These are phyloP conservation scores for Penicillium brasilianum DNA, from an alignment of 2,329 filamentous ascomycete species.

Conservation along the genomic window DNA sequence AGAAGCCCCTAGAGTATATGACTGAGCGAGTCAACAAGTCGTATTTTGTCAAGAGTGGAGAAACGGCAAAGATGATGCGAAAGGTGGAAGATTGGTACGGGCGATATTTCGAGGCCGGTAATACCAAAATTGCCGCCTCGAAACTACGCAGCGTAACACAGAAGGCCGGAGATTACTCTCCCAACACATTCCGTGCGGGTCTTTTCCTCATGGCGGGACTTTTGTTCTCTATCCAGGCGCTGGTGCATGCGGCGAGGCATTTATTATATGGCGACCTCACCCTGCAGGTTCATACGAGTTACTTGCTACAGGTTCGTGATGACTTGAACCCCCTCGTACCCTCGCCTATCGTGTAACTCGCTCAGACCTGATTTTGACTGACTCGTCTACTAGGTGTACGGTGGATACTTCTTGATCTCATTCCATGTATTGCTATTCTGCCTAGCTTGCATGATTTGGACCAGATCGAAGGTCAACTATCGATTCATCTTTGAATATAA, in stretches of 20 bases:
- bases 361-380: slow-evolving; percentile 22
- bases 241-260: slow-evolving; percentile 62
- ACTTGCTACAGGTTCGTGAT: slow-evolving; percentile 67
- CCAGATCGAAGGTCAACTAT: slow-evolving; percentile 87
- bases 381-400: slow-evolving; percentile 71
- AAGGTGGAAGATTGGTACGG: slow-evolving; percentile 90
- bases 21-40: slow-evolving; percentile 88
- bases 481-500: slow-evolving; percentile 97
- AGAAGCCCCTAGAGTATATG: slow-evolving; percentile 72
- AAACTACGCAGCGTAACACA: slow-evolving; percentile 77
- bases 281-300: slow-evolving; percentile 63
- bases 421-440: slow-evolving; percentile 84
- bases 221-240: slow-evolving; percentile 69
- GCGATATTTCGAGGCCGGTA: slow-evolving; percentile 90
- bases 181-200: slow-evolving; percentile 64
- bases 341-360: slow-evolving; percentile 1
- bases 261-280: slow-evolving; percentile 57
- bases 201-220: slow-evolving; percentile 70
- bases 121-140: slow-evolving; percentile 85
- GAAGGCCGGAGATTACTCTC: slow-evolving; percentile 64
- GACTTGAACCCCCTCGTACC: slow-evolving; percentile 2
- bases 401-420: slow-evolving; percentile 84
- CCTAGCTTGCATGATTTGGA: slow-evolving; percentile 83
- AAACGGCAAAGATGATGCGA: slow-evolving; percentile 78
- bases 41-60: slow-evolving; percentile 89